Evolutionary conservation across 176 grass and related monocot genomes (phyloP), one percentile per base, ranked within the genome.

Genomic region (sorghum (Sorghum bicolor)): DNA sequence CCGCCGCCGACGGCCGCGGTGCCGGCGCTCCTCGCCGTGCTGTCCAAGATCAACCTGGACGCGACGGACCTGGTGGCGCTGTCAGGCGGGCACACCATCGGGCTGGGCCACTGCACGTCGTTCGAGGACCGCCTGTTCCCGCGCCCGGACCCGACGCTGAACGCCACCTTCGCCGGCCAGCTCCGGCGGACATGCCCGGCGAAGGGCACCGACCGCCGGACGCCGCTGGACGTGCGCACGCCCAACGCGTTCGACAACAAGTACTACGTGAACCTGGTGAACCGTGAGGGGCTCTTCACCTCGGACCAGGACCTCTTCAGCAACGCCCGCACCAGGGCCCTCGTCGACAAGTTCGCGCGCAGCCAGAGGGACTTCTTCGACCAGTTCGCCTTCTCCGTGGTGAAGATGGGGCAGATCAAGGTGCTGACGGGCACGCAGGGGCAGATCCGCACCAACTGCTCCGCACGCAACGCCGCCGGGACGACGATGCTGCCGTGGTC

Each of bases 191-290:
- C 45, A 4, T 50, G 45, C 16, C 45, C 45, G 15, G 45, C 15
- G 1, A 50, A 50, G 16, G 45, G 45, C 45, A 50, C 45, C 15
- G 45, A 50, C 45, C 45, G 45, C 15, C 45, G 45, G 45, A 50
- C 14, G 45, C 4, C 4, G 45, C 45, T 50, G 14, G 45, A 50
- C 45, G 45, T 50, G 17, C 81, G 89, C 12, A 79, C 91, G 4
- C 94, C 91, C 1, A 44, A 90, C 85, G n/a, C 8, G 0, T 92
- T 97, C 82, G 91, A 97, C 94, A 97, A 94, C 88, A 94, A 85
- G 72, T 94, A 92, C 89, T 92, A 92, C 79, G 86, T 94, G 0
- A 82, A 90, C 66, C 76, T 94, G 7, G 5, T 94, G 10, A 94
- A 88, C 87, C 8, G 91, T 5, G 0, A 92, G 88, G 89, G 94